phyloP scores from a whole-genome alignment of 2,329 filamentous ascomycete species.

The Colletotrichum sp. region DNA sequence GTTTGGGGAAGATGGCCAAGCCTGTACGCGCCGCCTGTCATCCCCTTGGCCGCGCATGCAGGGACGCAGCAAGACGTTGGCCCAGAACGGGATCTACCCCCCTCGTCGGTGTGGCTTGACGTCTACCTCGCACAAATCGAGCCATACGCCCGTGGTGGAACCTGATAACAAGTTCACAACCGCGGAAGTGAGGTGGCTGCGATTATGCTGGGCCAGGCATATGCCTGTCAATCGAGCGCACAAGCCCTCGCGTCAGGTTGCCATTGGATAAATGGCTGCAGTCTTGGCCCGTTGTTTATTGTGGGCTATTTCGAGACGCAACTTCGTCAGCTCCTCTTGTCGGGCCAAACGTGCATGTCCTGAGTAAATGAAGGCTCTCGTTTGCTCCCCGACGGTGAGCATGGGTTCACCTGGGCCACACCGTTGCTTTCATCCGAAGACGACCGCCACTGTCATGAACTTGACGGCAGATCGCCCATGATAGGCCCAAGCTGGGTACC shows the following conservation, averaged over 20 bases:
- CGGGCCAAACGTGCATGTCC: not conserved
- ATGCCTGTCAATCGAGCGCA: constrained; percentile 1
- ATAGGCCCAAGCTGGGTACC: not conserved
- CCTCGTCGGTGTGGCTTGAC: not conserved
- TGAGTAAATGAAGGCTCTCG: constrained; percentile 11
- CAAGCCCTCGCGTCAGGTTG: constrained; percentile 14
- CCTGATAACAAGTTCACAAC: not conserved
- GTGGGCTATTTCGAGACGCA: constrained; percentile 14
- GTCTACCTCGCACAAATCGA: not conserved
- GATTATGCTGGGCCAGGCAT: not conserved
- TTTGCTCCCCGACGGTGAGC: not conserved
- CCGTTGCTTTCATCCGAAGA: not conserved
- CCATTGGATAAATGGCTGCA: not conserved
- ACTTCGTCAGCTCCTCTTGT: not conserved
- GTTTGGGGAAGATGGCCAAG: constrained; percentile 6
- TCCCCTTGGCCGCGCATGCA: not conserved
- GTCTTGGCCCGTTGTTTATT: constrained; percentile 8
- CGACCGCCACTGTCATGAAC: not conserved
- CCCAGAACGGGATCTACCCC: not conserved
- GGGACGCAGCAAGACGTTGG: not conserved
- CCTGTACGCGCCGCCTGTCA: not conserved
- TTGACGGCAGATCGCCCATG: constrained; percentile 5
- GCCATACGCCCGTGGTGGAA: not conserved
- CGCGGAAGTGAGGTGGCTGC: not conserved
- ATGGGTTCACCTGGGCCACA: constrained; percentile 3